Conservation (phyloP, 2,329 filamentous ascomycete genomes). For the Periconia sp. region DNA sequence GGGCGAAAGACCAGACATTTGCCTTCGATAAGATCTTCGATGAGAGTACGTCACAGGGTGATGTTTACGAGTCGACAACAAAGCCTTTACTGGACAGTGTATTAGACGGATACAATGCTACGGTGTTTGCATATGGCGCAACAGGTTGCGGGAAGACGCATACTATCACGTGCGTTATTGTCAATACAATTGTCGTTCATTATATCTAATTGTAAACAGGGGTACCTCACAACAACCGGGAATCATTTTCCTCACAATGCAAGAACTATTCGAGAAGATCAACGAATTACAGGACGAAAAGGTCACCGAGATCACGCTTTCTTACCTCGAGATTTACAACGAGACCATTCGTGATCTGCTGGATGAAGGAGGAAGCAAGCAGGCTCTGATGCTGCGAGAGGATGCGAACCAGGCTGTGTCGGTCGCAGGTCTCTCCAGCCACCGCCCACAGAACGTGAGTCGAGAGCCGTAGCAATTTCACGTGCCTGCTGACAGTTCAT, state of each 20-base stretch:
- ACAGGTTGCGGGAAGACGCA: conserved; percentile 99
- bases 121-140: conserved; percentile 96
- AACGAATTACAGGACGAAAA: conserved; percentile 85
- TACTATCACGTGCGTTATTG: conserved; percentile 70
- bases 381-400: conserved; percentile 88
- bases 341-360: conserved; percentile 96
- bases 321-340: conserved; percentile 98
- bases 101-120: conserved; percentile 97
- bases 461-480: not conserved
- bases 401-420: conserved; percentile 93
- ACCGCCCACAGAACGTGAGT: conserved; percentile 82
- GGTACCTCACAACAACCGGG: conserved; percentile 91
- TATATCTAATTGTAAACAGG: conserved; percentile 32
- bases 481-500: conserved; percentile 24
- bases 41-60: conserved; percentile 87
- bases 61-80: conserved; percentile 95
- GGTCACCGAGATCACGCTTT: conserved; percentile 86
- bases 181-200: not conserved
- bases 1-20: conserved; percentile 96
- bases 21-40: conserved; percentile 97
- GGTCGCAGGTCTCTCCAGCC: conserved; percentile 87
- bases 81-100: conserved; percentile 91
- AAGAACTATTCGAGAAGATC: conserved; percentile 97
- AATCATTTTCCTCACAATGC: conserved; percentile 99
- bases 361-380: conserved; percentile 81